phyloP scores from a whole-genome alignment of 805 yeast genomes.

The Starmerella lactis-condensi region DNA sequence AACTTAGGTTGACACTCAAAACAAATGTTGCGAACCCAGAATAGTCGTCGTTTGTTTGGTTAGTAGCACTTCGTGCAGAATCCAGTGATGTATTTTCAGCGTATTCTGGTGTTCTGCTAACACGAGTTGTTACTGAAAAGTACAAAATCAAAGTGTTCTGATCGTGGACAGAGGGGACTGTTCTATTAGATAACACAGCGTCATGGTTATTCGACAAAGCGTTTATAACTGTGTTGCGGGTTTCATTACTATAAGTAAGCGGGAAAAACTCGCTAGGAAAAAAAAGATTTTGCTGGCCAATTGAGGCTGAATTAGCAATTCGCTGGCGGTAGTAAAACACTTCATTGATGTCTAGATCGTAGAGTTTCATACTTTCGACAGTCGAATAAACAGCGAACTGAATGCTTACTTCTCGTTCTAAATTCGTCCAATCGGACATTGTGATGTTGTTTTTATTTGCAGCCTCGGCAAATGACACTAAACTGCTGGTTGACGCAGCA shows the following conservation, averaged over 20 bases:
- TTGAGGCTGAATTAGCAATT: neutral
- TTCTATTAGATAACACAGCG: slow-evolving; percentile 5
- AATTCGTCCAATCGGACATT: neutral
- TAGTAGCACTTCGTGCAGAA: neutral
- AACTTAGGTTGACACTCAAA: neutral
- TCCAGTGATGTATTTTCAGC: neutral
- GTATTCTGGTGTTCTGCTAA: neutral
- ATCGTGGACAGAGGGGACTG: neutral
- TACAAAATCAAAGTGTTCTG: neutral
- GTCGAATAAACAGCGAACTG: slow-evolving; percentile 3
- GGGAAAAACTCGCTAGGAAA: slow-evolving; percentile 7
- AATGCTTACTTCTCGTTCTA: slow-evolving; percentile 5
- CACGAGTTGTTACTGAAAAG: neutral
- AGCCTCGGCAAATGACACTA: slow-evolving; percentile 2
- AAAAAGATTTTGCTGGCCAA: slow-evolving; percentile 1
- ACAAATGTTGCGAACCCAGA: slow-evolving; percentile 4
- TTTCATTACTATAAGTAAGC: neutral
- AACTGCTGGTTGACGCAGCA: slow-evolving; percentile 1
- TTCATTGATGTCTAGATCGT: slow-evolving; percentile 3
- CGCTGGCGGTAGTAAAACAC: slow-evolving; percentile 7
- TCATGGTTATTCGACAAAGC: neutral
- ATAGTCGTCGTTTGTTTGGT: neutral
- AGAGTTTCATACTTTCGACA: slow-evolving; percentile 4
- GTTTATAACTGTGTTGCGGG: neutral
- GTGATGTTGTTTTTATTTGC: slow-evolving; percentile 1